These are phyloP conservation scores for Beauveria australis DNA, from an alignment of 2,329 filamentous ascomycete species.

Conservation along the genomic window DNA sequence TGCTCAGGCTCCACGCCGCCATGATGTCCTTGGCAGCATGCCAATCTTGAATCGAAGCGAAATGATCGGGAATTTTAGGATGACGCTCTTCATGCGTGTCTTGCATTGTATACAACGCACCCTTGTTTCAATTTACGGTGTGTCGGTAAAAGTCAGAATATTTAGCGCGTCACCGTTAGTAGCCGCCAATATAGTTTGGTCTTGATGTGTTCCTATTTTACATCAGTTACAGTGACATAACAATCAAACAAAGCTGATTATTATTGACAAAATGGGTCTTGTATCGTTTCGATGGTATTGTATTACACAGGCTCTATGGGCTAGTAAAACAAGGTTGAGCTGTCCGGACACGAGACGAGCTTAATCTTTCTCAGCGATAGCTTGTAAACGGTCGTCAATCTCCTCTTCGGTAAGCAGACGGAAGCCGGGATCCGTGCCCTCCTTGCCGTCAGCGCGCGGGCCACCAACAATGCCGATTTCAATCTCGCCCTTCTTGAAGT, in stretches of 20 bases:
- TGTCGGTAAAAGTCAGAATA: too few species aligned
- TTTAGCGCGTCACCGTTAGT: neutral
- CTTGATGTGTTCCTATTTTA: too few species aligned
- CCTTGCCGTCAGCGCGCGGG: slow-evolving; percentile 70
- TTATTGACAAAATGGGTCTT: too few species aligned
- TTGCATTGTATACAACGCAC: neutral
- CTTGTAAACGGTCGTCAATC: slow-evolving; percentile 96
- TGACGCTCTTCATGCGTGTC: neutral
- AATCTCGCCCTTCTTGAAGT: slow-evolving; percentile 99
- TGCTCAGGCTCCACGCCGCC: too few species aligned
- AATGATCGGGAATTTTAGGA: neutral
- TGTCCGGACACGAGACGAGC: slow-evolving; percentile 7
- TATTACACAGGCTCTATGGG: slow-evolving; percentile 6
- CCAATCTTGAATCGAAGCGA: neutral
- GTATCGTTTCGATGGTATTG: neutral
- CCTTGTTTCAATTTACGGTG: too few species aligned
- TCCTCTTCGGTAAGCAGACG: slow-evolving; percentile 90
- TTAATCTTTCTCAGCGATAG: slow-evolving; percentile 98
- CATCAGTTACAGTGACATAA: too few species aligned
- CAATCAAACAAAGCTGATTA: too few species aligned
- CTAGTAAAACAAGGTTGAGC: slow-evolving; percentile 1
- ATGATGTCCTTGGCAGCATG: neutral
- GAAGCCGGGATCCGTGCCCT: slow-evolving; percentile 73
- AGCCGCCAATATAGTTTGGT: neutral
- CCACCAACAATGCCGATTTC: slow-evolving; percentile 96